phyloP scores from a whole-genome alignment of 2,329 filamentous ascomycete species.

The Cladosporium sphaerospermum region DNA sequence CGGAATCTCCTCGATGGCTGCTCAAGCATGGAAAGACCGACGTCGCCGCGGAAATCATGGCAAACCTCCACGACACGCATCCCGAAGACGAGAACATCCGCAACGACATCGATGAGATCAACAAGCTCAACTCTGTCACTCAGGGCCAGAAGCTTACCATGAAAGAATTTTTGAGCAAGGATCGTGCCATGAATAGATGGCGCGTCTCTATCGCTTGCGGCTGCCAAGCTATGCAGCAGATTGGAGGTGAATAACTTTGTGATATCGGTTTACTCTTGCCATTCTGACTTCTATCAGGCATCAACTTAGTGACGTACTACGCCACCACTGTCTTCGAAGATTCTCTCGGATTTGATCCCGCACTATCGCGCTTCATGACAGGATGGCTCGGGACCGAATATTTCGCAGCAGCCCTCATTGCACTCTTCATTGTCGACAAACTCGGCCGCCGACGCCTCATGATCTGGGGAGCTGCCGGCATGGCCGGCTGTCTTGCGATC shows the following conservation, averaged over 20 bases:
- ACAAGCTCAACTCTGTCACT: slow-evolving; percentile 15
- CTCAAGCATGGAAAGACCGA: slow-evolving; percentile 23
- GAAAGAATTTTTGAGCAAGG: slow-evolving; percentile 15
- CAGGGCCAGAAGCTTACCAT: slow-evolving; percentile 10
- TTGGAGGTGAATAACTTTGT: not conserved
- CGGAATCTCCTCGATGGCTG: slow-evolving; percentile 34
- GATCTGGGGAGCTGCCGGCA: slow-evolving; percentile 15
- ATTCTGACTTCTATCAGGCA: not conserved
- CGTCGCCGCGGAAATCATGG: not conserved
- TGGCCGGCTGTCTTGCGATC: slow-evolving; percentile 21
- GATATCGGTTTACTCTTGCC: not conserved
- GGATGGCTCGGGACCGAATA: slow-evolving; percentile 21
- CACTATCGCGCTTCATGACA: slow-evolving; percentile 18
- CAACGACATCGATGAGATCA: slow-evolving; percentile 6
- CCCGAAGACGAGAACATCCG: slow-evolving; percentile 1
- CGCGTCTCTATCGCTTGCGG: slow-evolving; percentile 5
- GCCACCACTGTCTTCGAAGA: slow-evolving; percentile 13
- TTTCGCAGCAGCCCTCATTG: slow-evolving; percentile 19
- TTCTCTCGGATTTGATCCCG: slow-evolving; percentile 16
- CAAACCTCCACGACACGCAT: not conserved
- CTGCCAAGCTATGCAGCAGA: slow-evolving; percentile 9
- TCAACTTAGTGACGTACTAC: not conserved
- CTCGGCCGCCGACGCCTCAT: not conserved
- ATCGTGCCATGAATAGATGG: slow-evolving; percentile 13
- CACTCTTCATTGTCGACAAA: not conserved